Evolutionary conservation across 1,139 yeast genomes (phyloP).

Genomic region (Magnusiomyces ingens): DNA sequence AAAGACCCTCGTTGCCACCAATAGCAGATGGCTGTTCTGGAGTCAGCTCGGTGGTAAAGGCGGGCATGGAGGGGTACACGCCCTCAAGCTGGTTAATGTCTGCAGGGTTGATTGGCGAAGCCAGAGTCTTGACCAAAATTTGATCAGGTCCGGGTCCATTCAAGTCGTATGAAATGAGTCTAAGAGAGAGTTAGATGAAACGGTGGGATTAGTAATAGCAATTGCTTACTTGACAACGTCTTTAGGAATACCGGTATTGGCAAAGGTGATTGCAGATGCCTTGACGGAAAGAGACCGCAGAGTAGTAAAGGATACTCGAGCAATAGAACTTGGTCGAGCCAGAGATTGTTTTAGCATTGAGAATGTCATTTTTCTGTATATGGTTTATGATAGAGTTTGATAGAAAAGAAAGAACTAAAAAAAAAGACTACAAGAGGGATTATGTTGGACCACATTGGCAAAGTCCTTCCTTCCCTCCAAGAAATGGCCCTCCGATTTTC

Average conservation of each 20-base stretch:
- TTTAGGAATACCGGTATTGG: slow-evolving; percentile 11
- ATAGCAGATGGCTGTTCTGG: slow-evolving; percentile 56
- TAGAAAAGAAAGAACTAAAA: too few species aligned
- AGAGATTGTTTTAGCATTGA: too few species aligned
- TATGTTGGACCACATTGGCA: too few species aligned
- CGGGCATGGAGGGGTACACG: slow-evolving; percentile 84
- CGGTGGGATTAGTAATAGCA: neutral
- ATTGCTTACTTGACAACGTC: slow-evolving; percentile 7
- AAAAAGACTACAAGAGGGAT: too few species aligned
- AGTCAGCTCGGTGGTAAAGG: slow-evolving; percentile 47
- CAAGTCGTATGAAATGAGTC: slow-evolving; percentile 21
- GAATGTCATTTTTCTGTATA: too few species aligned
- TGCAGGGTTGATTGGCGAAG: slow-evolving; percentile 89
- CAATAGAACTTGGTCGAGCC: too few species aligned
- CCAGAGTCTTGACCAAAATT: slow-evolving; percentile 57
- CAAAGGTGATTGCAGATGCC: slow-evolving; percentile 15
- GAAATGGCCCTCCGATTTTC: too few species aligned
- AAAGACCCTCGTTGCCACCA: slow-evolving; percentile 92
- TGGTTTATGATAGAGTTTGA: too few species aligned
- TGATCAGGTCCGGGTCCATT: slow-evolving; percentile 35
- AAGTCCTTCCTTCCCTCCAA: too few species aligned
- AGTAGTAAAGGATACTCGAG: neutral
- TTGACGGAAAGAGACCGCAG: slow-evolving; percentile 5
- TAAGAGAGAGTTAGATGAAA: neutral
- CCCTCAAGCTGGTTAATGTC: slow-evolving; percentile 89